Base-by-base conservation (phyloP, 2,329 filamentous ascomycete species). In the Nannizziopsis arthrosporioides region DNA sequence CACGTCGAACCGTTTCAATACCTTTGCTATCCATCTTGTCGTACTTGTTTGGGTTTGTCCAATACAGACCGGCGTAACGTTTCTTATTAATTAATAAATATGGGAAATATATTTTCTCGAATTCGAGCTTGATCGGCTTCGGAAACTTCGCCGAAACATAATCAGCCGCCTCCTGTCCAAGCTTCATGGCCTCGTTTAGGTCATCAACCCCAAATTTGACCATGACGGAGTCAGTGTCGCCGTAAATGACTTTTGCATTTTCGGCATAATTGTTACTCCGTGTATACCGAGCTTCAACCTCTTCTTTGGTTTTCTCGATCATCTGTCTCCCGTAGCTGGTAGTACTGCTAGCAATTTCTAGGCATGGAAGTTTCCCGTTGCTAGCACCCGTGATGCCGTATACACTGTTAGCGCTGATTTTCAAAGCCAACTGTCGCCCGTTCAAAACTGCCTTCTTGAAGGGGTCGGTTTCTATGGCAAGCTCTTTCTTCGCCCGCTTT, bases 1-100 rank as follows among this genome's bases (percentile, higher is more conserved):
- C 92, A 75, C 92, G 77, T 56, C 92, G 83, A 41, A 98, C 93
- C 2, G 92, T 98, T 68, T 98, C 92, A 56, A 98, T 96, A 74
- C 92, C 92, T 66, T 98, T 98, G 51, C 87, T 96, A 67, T 98
- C 92, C 93, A 98, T 98, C 74, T 96, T 98, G 76, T 98, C 93
- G 65, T 84, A 92, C 67, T 94, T 95, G 37, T 90, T 78, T 0
- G 90, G 80, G 56, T 84, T 92, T 4, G 92, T 98, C 89, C 89
- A 98, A 70, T 87, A 96, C 30, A 98, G 69, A n/a, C 92, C 92
- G 7, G 92, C 92, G 61, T 98, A 98, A 54, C 92, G 84, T 73
- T 98, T 98, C 74, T 98, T 98, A 80, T 98, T 98, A 80, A 98
- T 98, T 44, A 98, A 76, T 31, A 98, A 75, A 63, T 98, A 98